Evolutionary conservation across 352 stramenopile species (phyloP).

Genomic region (Globisporangium camurandrum): DNA sequence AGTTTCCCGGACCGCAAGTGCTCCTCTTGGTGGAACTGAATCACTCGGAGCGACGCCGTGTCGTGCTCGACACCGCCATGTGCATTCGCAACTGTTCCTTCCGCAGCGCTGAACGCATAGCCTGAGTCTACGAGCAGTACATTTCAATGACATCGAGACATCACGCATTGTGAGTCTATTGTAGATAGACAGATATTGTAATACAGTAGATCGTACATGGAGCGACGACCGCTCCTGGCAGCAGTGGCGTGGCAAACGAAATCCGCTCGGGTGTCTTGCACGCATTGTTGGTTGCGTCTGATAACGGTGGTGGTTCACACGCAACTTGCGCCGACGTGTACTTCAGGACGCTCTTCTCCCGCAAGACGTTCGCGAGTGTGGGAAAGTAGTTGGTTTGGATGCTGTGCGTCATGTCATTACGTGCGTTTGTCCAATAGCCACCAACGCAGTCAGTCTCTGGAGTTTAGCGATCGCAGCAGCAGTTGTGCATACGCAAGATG

Average conservation of each 20-base stretch:
- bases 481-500: too few relatives aligned
- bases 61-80: constrained; percentile 21
- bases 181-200: constrained; percentile 6
- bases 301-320: constrained; percentile 19
- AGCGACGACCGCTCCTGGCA: constrained; percentile 16
- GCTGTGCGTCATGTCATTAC: constrained; percentile 14
- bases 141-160: constrained; percentile 8
- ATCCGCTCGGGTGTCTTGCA: constrained; percentile 1
- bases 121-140: constrained; percentile 27
- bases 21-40: constrained; percentile 27
- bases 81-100: constrained; percentile 8
- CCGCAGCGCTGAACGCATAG: constrained; percentile 43
- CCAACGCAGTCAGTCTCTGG: too few relatives aligned
- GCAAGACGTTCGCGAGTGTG: constrained; percentile 54
- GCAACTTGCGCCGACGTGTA: constrained; percentile 34
- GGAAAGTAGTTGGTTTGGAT: constrained; percentile 60
- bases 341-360: constrained; percentile 45
- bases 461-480: too few relatives aligned
- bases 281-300: constrained; percentile 1
- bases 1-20: constrained; percentile 12
- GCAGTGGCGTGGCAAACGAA: constrained; percentile 7
- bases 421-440: too few relatives aligned
- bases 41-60: constrained; percentile 33
- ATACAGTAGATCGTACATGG: constrained; percentile 20
- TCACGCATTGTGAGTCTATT: background rate